Conservation (phyloP, 2,329 filamentous ascomycete genomes). For the Penicillium sp. region DNA sequence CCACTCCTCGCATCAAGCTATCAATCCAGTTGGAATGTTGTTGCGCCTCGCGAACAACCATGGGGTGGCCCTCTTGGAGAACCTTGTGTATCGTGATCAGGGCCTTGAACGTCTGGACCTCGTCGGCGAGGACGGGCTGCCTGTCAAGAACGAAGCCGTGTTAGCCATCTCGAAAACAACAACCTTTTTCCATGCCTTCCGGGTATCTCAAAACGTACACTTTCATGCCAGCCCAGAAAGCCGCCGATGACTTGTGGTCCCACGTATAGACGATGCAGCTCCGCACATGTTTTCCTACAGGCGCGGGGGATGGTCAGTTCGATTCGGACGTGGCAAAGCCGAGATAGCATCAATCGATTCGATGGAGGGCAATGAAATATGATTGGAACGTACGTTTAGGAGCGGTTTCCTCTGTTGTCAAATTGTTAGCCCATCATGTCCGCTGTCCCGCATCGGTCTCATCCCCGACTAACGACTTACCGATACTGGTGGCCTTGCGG, state of each 20-base stretch:
- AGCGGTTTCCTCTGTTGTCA: conserved; percentile 59
- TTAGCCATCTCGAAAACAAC: conserved; percentile 11
- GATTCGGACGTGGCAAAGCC: conserved; percentile 4
- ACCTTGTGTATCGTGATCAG: conserved; percentile 97
- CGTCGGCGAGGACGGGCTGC: conserved; percentile 96
- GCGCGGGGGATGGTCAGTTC: conserved; percentile 9
- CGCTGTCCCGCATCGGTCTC: conserved; percentile 5
- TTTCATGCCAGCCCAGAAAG: conserved; percentile 98
- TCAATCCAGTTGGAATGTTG: conserved; percentile 88
- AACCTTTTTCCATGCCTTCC: not conserved
- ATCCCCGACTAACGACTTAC: conserved; percentile 35
- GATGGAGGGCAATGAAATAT: conserved; percentile 3
- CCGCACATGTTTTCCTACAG: conserved; percentile 83
- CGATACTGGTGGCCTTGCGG: conserved; percentile 65
- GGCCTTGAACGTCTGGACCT: conserved; percentile 98
- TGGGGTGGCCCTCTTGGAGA: conserved; percentile 90
- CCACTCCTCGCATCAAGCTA: conserved; percentile 79
- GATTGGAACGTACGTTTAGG: conserved; percentile 58
- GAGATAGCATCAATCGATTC: conserved; percentile 10
- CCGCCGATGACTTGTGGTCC: conserved; percentile 93
- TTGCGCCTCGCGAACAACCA: conserved; percentile 84
- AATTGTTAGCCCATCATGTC: conserved; percentile 15
- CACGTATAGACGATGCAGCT: conserved; percentile 98
- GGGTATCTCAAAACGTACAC: conserved; percentile 63
- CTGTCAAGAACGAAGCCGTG: conserved; percentile 47